Base-by-base conservation (phyloP, 2,329 filamentous ascomycete species). In the Scedosporium boydii region DNA sequence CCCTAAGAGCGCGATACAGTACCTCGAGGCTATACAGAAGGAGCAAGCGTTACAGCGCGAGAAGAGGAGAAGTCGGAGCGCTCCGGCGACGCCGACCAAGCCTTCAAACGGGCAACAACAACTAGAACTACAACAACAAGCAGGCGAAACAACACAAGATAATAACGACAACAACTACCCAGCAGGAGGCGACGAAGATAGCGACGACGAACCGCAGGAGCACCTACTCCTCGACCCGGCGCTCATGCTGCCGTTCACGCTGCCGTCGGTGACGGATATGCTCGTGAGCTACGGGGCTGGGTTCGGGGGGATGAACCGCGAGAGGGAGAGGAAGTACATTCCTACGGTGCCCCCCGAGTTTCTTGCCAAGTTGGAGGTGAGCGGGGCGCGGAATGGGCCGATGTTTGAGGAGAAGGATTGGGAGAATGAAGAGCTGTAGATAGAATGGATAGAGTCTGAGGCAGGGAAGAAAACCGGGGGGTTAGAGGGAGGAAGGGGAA, bases 191-290 rank as follows among this genome's bases (percentile, higher is more conserved):
- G 73, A 71, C 4, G 67, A 71, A 18, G 69, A 71, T 21, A 76
- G 73, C 1, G 85, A 87, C 16, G 83, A 87, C 9, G 82, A 86
- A 12, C 80, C 86, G 14, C 88, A 89, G 0, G 85, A 90, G 67
- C 83, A 90, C 64, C 80, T 97, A 42, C 85, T 97, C 53, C 76
- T 98, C 61, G 93, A 98, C 70, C 91, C 93, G 3, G 90, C 93
- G 2, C 80, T 96, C 64, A 96, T 97, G 83, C 82, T 99, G 27
- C 95, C 95, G 0, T 99, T 99, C 72, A 89, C 89, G n/a, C 80
- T 99, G 29, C 95, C 95, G 1, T 96, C 93, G 1, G 95, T 91
- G 63, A 98, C 93, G 27, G 95, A 99, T 73, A 99, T 99, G 95
- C 82, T 98, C 58, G 86, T 99, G 58, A 93, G 88, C 67, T 99